Evolutionary conservation across 1,284 basidiomycete species (phyloP).

Genomic region (Cryptococcus sp.): DNA sequence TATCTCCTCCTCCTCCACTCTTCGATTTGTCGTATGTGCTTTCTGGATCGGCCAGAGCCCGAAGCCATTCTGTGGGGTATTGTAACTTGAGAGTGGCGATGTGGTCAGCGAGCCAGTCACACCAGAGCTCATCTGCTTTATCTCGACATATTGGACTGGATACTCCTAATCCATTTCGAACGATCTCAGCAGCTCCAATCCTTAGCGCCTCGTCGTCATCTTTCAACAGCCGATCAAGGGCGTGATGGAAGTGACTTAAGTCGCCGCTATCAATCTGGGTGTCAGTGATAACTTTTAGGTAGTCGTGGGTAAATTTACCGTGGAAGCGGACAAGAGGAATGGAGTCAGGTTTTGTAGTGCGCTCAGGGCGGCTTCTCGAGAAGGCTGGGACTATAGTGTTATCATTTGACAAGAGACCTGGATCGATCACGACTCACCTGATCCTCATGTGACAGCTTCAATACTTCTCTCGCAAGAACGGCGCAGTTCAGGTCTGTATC

Average conservation of each 20-base stretch:
- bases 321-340: constrained; percentile 12
- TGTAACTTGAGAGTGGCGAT: background rate
- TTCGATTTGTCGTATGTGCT: no score
- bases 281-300: no score
- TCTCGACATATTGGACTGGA: constrained; percentile 16
- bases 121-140: constrained; percentile 30
- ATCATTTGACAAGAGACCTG: no score
- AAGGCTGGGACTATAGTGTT: constrained; percentile 26
- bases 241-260: background rate
- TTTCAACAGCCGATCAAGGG: constrained; percentile 27
- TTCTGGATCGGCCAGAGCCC: constrained; percentile 3
- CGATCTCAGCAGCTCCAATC: constrained; percentile 19
- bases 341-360: constrained; percentile 17
- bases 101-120: constrained; percentile 21
- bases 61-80: constrained; percentile 22
- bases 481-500: background rate
- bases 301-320: no score
- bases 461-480: constrained; percentile 1
- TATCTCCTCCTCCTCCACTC: no score
- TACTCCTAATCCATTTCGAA: constrained; percentile 17
- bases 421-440: constrained; percentile 10
- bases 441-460: constrained; percentile 15
- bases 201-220: constrained; percentile 45
- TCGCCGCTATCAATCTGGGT: background rate
- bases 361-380: constrained; percentile 21